Percentiles rank a stretch among this genome's conserved stretches.
Conservation (phyloP, 2,329 filamentous ascomycete species). For the Penicillium italicum region DNA sequence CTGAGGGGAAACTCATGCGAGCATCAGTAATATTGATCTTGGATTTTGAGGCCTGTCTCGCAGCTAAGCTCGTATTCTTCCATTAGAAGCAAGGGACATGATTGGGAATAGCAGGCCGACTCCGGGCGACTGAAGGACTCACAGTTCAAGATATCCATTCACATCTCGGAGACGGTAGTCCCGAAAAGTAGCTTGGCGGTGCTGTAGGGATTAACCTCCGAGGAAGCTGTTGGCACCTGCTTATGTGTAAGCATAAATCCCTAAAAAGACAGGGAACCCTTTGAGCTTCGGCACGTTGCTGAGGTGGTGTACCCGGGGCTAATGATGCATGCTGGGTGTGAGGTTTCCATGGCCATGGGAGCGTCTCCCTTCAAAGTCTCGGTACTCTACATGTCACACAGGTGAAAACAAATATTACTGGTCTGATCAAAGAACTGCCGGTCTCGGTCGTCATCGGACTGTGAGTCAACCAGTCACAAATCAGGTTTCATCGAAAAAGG, state of each 20-base stretch:
- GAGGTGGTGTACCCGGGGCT: not conserved
- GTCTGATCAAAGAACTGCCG: not conserved
- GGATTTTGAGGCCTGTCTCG: constrained; percentile 9
- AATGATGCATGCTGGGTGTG: constrained; percentile 5
- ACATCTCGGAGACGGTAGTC: constrained; percentile 13
- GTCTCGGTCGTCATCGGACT: constrained; percentile 2
- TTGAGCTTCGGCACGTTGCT: constrained; percentile 8
- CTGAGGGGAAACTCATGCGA: constrained; percentile 2
- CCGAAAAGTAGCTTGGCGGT: constrained; percentile 3
- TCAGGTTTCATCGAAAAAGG: not conserved
- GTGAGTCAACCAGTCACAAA: constrained; percentile 15
- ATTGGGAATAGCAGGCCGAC: not conserved
- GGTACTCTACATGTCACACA: constrained; percentile 13
- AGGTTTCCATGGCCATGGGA: constrained; percentile 5
- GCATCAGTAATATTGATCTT: not conserved
- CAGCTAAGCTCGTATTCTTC: not conserved
- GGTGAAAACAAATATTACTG: constrained; percentile 1
- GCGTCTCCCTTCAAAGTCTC: constrained; percentile 4
- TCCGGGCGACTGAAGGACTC: not conserved
- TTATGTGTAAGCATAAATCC: not conserved
- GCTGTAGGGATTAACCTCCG: not conserved
- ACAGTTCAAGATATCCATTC: not conserved
- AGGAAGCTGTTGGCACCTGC: not conserved
- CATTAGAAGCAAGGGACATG: not conserved
- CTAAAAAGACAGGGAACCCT: not conserved